A percentile compares a stretch with the other conserved stretches of the same genome.
phyloP scores from a whole-genome alignment of 2,329 filamentous ascomycete genomes.

The Aspergillus sclerotialis region DNA sequence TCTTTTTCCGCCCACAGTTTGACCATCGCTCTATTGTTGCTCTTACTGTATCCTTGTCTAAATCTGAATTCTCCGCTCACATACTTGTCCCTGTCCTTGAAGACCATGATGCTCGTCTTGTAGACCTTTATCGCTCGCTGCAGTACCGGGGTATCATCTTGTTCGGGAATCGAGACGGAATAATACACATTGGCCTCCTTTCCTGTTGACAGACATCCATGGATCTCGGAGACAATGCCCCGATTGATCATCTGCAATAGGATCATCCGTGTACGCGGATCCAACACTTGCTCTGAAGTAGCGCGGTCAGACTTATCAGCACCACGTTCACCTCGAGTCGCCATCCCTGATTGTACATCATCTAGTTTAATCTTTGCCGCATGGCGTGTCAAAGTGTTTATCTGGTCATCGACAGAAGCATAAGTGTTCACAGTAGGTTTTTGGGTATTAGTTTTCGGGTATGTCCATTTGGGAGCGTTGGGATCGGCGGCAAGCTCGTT shows the following conservation, averaged over 20 bases:
- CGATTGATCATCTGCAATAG: conserved; percentile 93
- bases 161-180: conserved; percentile 58
- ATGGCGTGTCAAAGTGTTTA: conserved; percentile 75
- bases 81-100: conserved; percentile 96
- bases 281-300: conserved; percentile 89
- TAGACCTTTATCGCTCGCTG: conserved; percentile 96
- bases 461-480: conserved; percentile 47
- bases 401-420: conserved; percentile 77
- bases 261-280: conserved; percentile 91
- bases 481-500: conserved; percentile 46
- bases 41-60: conserved; percentile 83
- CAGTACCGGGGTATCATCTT: conserved; percentile 42
- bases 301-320: conserved; percentile 83
- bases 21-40: conserved; percentile 93
- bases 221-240: conserved; percentile 79
- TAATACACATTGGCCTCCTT: conserved; percentile 99
- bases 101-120: conserved; percentile 95
- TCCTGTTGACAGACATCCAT: conserved; percentile 91
- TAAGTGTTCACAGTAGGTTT: conserved; percentile 73
- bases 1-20: conserved; percentile 99
- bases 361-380: conserved; percentile 79
- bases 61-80: conserved; percentile 93
- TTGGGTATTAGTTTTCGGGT: conserved; percentile 69
- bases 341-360: conserved; percentile 48
- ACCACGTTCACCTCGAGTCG: conserved; percentile 39